Evolutionary conservation across 257 asterid species (phyloP).

Genomic region (Solanum dulcamara): DNA sequence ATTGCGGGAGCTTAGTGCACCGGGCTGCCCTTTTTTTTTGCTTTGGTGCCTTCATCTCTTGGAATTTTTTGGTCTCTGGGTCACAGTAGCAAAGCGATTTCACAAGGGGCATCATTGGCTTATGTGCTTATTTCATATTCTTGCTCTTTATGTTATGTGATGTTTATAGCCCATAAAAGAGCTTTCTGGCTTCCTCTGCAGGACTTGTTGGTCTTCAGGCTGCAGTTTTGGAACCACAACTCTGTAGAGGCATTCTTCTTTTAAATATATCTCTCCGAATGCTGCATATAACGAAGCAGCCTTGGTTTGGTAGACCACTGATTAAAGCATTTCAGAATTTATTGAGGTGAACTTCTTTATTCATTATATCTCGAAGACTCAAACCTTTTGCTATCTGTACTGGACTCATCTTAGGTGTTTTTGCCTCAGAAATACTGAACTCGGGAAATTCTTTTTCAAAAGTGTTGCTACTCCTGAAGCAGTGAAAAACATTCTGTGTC

Average conservation of each 20-base stretch:
- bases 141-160: background rate
- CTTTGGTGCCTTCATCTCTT: background rate
- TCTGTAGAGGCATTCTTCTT: slow-evolving; percentile 71
- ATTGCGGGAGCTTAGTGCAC: background rate
- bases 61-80: background rate
- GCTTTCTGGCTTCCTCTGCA: slow-evolving; percentile 10
- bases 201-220: slow-evolving; percentile 98
- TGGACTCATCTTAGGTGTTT: background rate
- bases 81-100: background rate
- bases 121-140: background rate
- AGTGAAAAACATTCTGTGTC: slow-evolving; percentile 78
- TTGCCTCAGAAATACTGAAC: slow-evolving; percentile 49
- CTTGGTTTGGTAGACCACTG: slow-evolving; percentile 78
- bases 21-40: background rate
- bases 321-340: slow-evolving; percentile 71
- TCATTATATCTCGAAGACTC: background rate
- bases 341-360: slow-evolving; percentile 39
- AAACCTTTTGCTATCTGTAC: background rate
- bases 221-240: slow-evolving; percentile 52
- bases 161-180: background rate
- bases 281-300: slow-evolving; percentile 90
- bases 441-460: slow-evolving; percentile 65
- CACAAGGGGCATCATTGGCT: background rate
- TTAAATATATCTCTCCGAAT: slow-evolving; percentile 85
- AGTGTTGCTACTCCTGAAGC: slow-evolving; percentile 72